Percentiles rank a stretch among this genome's conserved stretches.
These are phyloP conservation scores for Pythium guiyangense DNA, from an alignment of 352 stramenopile species.

Conservation along the genomic window DNA sequence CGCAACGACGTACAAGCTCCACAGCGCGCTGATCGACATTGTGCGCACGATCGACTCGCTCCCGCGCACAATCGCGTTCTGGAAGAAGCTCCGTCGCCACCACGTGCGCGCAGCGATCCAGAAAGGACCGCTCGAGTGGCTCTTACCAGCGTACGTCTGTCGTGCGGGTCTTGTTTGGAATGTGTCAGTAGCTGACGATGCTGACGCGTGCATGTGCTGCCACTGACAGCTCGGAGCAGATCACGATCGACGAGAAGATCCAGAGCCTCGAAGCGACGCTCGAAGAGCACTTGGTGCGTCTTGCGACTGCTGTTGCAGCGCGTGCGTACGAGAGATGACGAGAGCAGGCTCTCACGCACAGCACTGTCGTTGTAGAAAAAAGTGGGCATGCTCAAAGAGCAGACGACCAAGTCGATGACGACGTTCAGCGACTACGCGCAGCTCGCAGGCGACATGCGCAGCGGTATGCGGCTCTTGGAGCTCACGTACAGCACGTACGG, in stretches of 20 bases:
- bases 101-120: constrained; percentile 46
- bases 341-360: no score
- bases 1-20: constrained; percentile 50
- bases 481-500: constrained; percentile 56
- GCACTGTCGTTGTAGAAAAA: constrained; percentile 51
- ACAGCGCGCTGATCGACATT: constrained; percentile 54
- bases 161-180: no score
- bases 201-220: no score
- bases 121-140: constrained; percentile 58
- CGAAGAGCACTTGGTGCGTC: constrained; percentile 52
- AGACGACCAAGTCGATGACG: constrained; percentile 35
- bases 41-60: constrained; percentile 68
- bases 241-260: constrained; percentile 54
- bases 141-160: constrained; percentile 41
- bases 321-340: no score
- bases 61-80: constrained; percentile 58
- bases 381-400: constrained; percentile 64
- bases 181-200: background rate
- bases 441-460: constrained; percentile 28
- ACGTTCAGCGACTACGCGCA: constrained; percentile 29
- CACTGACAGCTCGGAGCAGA: constrained; percentile 35
- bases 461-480: constrained; percentile 44
- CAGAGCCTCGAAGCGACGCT: constrained; percentile 64
- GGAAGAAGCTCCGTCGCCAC: constrained; percentile 52
- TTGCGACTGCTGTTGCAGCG: no score